Base-by-base conservation (phyloP, 805 yeast genomes). In the Cephaloascus fragrans region DNA sequence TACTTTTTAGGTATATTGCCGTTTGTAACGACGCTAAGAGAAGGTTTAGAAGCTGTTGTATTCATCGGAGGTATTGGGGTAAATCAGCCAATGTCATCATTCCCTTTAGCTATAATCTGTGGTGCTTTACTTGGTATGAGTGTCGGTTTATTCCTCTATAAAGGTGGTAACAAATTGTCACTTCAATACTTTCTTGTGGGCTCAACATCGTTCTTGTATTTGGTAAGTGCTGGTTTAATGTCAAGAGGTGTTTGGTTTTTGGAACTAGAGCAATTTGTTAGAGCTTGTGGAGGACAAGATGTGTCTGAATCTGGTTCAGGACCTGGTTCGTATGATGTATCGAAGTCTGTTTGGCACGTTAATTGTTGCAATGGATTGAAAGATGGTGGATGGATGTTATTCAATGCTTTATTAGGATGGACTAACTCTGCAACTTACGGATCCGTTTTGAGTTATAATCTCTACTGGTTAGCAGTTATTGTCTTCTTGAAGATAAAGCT, bases 341-440 rank as follows among this genome's bases (percentile, higher is more conserved):
- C 54, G 34, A 56, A 47, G 23, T 56, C 65, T 40, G 59, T 67
- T 9, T 67, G 72, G 72, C 72, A 66, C 47, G 71, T 67, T 18
- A 65, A 67, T 49, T 67, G 72, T 46, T 67, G 71, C 42, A 62
- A 64, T 42, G 72, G 72, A 4, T 48, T 62, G 43, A 58, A 55
- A 35, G 70, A 65, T 29, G 71, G 65, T 36, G 62, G 64, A 1
- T 66, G 72, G 72, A 66, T 67, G 71, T 59, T 65, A 15, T 57
- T 62, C 43, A 66, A 64, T 37, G 71, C 72, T 29, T 51, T 66
- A 29, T 55, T 66, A 34, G 72, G 72, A 3, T 66, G 72, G 72
- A 64, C 71, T 19, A 66, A 66, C 43, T 53, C 67, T 15, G 72
- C 72, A 15, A 66, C 72, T 3, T 62, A 64, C 48, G 70, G 69